These are phyloP conservation scores for Tolypocladium inflatum DNA, from an alignment of 2,329 filamentous ascomycete genomes.

Conservation along the genomic window DNA sequence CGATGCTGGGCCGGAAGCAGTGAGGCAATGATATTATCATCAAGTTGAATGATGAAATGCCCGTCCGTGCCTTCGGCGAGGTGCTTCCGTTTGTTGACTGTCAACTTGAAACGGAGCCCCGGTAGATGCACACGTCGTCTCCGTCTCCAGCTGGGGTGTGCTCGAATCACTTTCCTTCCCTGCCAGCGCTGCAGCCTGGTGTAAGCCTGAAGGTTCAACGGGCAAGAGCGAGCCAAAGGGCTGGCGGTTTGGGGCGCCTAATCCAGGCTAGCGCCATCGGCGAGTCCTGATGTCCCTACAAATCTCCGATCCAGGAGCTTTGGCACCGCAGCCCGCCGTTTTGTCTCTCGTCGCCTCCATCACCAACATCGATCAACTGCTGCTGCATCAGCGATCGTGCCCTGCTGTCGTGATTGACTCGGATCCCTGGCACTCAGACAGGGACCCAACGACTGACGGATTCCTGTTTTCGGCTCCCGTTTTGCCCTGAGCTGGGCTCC, in stretches of 20 bases:
- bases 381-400: background rate
- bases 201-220: background rate
- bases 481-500: background rate
- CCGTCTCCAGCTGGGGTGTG: too few species aligned
- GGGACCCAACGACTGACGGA: background rate
- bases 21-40: background rate
- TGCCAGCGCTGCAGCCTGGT: background rate
- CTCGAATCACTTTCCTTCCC: background rate
- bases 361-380: background rate
- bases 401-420: too few species aligned
- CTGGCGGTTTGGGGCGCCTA: background rate
- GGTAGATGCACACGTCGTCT: background rate
- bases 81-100: background rate
- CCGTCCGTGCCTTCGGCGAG: background rate
- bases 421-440: background rate
- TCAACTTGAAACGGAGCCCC: background rate
- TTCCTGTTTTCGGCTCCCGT: background rate
- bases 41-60: background rate
- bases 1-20: background rate
- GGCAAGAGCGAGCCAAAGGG: background rate
- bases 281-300: slow-evolving; percentile 10
- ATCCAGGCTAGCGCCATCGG: slow-evolving; percentile 8
- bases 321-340: background rate
- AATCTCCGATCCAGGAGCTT: slow-evolving; percentile 9
- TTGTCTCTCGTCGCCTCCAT: background rate